These are phyloP conservation scores for Apiospora hydei DNA, from an alignment of 2,329 filamentous ascomycete genomes.

Conservation along the genomic window DNA sequence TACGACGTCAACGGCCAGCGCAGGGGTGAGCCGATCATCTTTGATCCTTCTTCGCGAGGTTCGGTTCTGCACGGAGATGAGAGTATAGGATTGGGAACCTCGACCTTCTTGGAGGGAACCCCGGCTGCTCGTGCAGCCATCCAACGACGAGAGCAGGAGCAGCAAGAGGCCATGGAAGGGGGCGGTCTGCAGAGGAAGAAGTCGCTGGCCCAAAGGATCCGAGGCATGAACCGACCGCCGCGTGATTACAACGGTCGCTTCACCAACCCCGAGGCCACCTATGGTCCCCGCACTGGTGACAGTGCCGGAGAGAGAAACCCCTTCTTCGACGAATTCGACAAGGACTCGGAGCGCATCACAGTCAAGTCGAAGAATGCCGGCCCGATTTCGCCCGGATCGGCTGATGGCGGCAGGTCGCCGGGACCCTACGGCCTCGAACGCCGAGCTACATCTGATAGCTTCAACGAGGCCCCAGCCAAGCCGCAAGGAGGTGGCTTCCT, in stretches of 20 bases:
- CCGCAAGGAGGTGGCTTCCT: constrained; percentile 68
- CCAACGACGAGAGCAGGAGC: constrained; percentile 75
- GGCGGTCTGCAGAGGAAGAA: constrained; percentile 88
- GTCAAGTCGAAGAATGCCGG: constrained; percentile 49
- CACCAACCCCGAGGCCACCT: constrained; percentile 61
- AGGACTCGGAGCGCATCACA: constrained; percentile 59
- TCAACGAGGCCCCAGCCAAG: constrained; percentile 52
- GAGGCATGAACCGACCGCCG: constrained; percentile 78
- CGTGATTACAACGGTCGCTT: constrained; percentile 66
- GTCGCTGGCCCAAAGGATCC: constrained; percentile 90
- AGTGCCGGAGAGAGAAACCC: constrained; percentile 69
- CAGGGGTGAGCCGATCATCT: constrained; percentile 57
- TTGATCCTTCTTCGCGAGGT: constrained; percentile 72
- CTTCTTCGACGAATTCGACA: constrained; percentile 81
- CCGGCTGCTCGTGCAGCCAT: constrained; percentile 85
- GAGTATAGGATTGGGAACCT: constrained; percentile 85
- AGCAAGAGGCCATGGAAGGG: constrained; percentile 58
- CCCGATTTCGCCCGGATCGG: constrained; percentile 48
- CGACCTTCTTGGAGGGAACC: constrained; percentile 93
- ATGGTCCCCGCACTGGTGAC: constrained; percentile 51
- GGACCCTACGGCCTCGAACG: constrained; percentile 64
- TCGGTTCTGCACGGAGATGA: constrained; percentile 85
- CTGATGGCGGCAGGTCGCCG: constrained; percentile 62
- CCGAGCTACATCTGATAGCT: constrained; percentile 67
- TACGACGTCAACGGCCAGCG: constrained; percentile 43